Conservation (phyloP, 2,329 filamentous ascomycete genomes). For the Penicillium sp. region DNA sequence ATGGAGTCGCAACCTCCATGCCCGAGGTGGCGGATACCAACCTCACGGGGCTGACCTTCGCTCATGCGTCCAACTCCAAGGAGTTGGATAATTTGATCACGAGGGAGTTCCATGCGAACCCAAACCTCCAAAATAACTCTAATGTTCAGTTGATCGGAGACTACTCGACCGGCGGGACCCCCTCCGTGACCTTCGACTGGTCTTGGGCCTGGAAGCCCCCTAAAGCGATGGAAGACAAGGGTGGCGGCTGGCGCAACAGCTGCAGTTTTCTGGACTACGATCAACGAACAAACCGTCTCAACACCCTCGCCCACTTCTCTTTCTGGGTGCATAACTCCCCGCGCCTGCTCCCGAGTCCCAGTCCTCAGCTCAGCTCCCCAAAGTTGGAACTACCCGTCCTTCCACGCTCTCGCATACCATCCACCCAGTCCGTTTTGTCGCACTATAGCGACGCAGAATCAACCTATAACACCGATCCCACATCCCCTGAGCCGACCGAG, state of each 20-base stretch:
- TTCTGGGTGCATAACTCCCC: conserved; percentile 83
- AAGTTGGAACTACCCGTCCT: conserved; percentile 72
- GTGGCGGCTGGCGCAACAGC: conserved; percentile 91
- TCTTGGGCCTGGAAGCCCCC: conserved; percentile 96
- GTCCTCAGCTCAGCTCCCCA: conserved; percentile 68
- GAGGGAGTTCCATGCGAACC: conserved; percentile 93
- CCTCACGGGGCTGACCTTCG: conserved; percentile 87
- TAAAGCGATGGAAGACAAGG: conserved; percentile 75
- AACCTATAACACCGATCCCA: conserved; percentile 32
- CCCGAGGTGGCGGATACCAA: conserved; percentile 65
- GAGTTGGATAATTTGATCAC: conserved; percentile 95
- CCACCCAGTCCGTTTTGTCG: conserved; percentile 81
- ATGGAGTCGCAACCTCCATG: conserved; percentile 53
- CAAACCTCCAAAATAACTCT: conserved; percentile 94
- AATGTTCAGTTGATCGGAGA: conserved; percentile 96
- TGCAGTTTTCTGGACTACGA: conserved; percentile 99
- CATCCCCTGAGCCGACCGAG: conserved; percentile 31
- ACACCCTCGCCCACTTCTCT: conserved; percentile 87
- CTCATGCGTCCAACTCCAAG: conserved; percentile 79
- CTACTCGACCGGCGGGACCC: conserved; percentile 77
- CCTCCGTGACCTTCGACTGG: conserved; percentile 89
- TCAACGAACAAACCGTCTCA: conserved; percentile 81
- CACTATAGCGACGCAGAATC: conserved; percentile 72
- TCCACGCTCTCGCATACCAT: conserved; percentile 79
- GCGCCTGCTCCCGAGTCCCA: conserved; percentile 37